These are phyloP conservation scores for Tuber aestivum DNA, from an alignment of 495 filamentous ascomycete genomes.

Conservation along the genomic window DNA sequence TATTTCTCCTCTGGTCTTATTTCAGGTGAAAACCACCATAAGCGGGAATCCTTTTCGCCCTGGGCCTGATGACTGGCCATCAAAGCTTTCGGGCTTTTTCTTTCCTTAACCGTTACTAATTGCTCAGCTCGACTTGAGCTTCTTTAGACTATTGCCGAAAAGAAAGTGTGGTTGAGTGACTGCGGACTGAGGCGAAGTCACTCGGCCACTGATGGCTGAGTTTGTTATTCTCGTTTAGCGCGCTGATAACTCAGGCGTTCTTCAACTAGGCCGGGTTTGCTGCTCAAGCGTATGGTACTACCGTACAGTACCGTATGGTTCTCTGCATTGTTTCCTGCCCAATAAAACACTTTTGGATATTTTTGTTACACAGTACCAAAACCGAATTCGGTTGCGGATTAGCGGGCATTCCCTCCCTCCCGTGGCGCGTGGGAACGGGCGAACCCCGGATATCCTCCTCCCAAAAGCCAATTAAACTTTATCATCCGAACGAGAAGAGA, in stretches of 20 bases:
- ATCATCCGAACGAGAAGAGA: neutral
- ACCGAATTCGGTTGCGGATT: neutral
- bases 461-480: neutral
- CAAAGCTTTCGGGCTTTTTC: neutral
- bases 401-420: neutral
- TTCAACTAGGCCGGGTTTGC: neutral
- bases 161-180: neutral
- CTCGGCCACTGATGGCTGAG: constrained; percentile 5
- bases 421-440: neutral
- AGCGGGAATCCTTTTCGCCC: neutral
- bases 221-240: neutral
- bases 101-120: neutral
- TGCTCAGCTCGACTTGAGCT: neutral
- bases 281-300: neutral
- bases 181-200: constrained; percentile 2
- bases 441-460: neutral
- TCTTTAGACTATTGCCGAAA: neutral
- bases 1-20: neutral
- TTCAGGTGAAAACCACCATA: constrained; percentile 1
- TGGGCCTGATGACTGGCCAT: neutral
- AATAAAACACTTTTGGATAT: neutral
- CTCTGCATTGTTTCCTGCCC: neutral
- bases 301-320: neutral
- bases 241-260: neutral
- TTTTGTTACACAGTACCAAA: neutral